Percentiles rank a stretch among this genome's conserved stretches.
These are phyloP conservation scores for Stephanodiscus minutulus DNA, from an alignment of 108 stramenopile genomes.

Conservation along the genomic window DNA sequence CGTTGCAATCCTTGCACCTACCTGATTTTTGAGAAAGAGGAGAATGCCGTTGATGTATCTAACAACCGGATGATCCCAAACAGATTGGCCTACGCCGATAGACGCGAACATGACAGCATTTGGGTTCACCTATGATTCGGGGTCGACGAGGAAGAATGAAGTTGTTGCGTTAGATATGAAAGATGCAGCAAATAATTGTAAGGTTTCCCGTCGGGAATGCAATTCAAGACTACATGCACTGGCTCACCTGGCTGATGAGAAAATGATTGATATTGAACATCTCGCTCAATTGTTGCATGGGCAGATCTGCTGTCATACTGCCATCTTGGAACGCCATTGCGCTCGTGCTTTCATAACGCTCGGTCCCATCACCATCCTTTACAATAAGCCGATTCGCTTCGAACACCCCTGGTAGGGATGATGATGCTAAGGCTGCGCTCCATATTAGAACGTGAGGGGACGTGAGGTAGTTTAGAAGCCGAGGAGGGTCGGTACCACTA, in stretches of 20 bases:
- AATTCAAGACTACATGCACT: no score
- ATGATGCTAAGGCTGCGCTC: slow-evolving; percentile 95
- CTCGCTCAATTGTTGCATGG: slow-evolving; percentile 97
- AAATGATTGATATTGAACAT: slow-evolving; percentile 99
- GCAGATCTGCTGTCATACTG: slow-evolving; percentile 95
- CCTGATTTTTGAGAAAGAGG: slow-evolving; percentile 86
- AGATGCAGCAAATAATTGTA: no score
- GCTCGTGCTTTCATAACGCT: slow-evolving; percentile 76
- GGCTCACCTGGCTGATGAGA: slow-evolving; percentile 86
- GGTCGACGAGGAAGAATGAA: no score
- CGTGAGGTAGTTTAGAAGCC: slow-evolving; percentile 98
- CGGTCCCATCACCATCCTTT: slow-evolving; percentile 96
- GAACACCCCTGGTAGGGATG: slow-evolving; percentile 96
- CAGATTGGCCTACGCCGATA: slow-evolving; percentile 58
- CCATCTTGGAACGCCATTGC: slow-evolving; percentile 44
- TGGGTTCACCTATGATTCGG: slow-evolving; percentile 59
- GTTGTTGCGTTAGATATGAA: no score
- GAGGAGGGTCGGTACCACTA: slow-evolving; percentile 87
- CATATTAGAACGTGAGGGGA: slow-evolving; percentile 98
- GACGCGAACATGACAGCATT: slow-evolving; percentile 92
- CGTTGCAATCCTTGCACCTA: neutral
- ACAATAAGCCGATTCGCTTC: slow-evolving; percentile 93
- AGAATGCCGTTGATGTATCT: slow-evolving; percentile 81
- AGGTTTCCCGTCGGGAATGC: no score
- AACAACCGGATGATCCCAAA: slow-evolving; percentile 81